Conservation (phyloP, 2,329 filamentous ascomycete species). For the Talaromyces albobiverticillius region DNA sequence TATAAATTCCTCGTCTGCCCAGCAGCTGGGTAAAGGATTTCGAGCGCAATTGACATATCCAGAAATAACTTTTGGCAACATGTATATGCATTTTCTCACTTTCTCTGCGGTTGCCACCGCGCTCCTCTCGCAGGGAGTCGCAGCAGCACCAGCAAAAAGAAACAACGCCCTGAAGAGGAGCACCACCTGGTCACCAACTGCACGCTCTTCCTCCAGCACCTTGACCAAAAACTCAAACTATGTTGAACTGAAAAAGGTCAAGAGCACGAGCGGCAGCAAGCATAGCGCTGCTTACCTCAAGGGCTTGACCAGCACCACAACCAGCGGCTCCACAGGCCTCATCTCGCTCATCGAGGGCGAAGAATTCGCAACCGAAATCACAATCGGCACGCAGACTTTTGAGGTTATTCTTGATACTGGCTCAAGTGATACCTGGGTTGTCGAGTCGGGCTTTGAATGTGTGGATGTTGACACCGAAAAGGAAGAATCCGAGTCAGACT, state of each 20-base stretch:
- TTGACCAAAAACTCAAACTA: slow-evolving; percentile 2
- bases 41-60: no score
- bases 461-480: slow-evolving; percentile 36
- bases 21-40: no score
- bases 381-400: slow-evolving; percentile 33
- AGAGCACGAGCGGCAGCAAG: not conserved
- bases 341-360: slow-evolving; percentile 18
- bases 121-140: slow-evolving; percentile 1
- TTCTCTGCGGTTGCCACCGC: not conserved
- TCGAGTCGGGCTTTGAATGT: slow-evolving; percentile 33
- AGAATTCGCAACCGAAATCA: slow-evolving; percentile 19
- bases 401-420: slow-evolving; percentile 46
- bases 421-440: slow-evolving; percentile 48
- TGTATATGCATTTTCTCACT: slow-evolving; percentile 1
- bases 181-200: slow-evolving; percentile 10
- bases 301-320: slow-evolving; percentile 1
- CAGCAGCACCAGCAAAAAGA: not conserved
- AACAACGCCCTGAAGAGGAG: not conserved
- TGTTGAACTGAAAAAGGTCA: slow-evolving; percentile 13
- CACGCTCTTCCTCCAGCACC: not conserved
- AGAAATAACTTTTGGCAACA: no score
- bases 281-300: slow-evolving; percentile 14
- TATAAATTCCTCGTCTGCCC: no score
- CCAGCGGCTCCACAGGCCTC: slow-evolving; percentile 6
- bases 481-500: slow-evolving; percentile 35